These are phyloP conservation scores for Xylaria venustula DNA, from an alignment of 495 filamentous ascomycete genomes.

Conservation along the genomic window DNA sequence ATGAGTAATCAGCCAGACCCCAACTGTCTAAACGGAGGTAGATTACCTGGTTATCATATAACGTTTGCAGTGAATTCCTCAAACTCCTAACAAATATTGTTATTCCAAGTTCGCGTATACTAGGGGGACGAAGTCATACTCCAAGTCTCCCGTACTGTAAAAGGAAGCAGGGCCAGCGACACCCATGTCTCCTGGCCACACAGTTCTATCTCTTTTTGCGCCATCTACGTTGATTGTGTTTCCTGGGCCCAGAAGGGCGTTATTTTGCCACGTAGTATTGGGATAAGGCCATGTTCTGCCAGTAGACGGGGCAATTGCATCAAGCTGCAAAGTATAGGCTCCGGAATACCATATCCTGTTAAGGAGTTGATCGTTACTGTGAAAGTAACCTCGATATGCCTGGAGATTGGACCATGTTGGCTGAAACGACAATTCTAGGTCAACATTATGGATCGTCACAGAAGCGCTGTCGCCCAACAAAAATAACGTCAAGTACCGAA, in stretches of 20 bases:
- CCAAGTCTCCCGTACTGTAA: constrained; percentile 58
- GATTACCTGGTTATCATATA: constrained; percentile 59
- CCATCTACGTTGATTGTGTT: constrained; percentile 50
- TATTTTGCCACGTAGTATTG: constrained; percentile 53
- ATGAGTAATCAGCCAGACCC: constrained; percentile 15
- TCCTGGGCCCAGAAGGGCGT: constrained; percentile 44
- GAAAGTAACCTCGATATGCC: constrained; percentile 64
- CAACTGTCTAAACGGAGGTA: neutral
- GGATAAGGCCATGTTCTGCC: constrained; percentile 53
- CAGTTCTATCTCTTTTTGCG: constrained; percentile 57
- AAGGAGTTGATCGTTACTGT: constrained; percentile 57
- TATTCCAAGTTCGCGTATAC: neutral
- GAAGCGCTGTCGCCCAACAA: constrained; percentile 36
- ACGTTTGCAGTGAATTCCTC: constrained; percentile 59
- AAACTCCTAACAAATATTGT: constrained; percentile 39
- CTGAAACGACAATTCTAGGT: constrained; percentile 55
- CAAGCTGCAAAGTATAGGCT: constrained; percentile 62
- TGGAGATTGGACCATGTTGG: constrained; percentile 64
- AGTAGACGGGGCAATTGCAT: constrained; percentile 53
- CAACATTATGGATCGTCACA: constrained; percentile 42
- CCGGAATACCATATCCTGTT: constrained; percentile 64
- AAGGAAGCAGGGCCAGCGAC: constrained; percentile 56
- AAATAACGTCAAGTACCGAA: constrained; percentile 60
- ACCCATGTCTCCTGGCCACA: constrained; percentile 63
- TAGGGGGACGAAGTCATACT: constrained; percentile 18